Conservation (phyloP, 257 asterid genomes). For the Solanum stenotomum region DNA sequence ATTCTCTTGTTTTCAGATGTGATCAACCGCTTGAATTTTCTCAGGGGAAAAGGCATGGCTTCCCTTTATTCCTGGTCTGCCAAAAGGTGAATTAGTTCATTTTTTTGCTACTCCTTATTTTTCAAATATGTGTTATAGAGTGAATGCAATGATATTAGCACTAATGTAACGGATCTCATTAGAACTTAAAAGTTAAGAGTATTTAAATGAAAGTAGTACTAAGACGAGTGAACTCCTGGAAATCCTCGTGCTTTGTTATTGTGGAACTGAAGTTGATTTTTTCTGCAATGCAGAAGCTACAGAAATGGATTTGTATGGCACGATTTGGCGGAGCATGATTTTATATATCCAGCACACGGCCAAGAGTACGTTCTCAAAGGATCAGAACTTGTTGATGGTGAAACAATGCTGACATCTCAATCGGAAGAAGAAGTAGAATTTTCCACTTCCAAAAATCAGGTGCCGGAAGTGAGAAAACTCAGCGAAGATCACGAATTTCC, state of each 20-base stretch:
- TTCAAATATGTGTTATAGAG: neutral
- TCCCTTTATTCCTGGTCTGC: slow-evolving; percentile 78
- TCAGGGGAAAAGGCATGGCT: slow-evolving; percentile 86
- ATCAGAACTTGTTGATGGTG: slow-evolving; percentile 42
- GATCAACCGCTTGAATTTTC: slow-evolving; percentile 53
- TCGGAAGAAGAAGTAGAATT: slow-evolving; percentile 1
- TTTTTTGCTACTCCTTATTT: neutral
- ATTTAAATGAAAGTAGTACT: neutral
- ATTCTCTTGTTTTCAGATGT: slow-evolving; percentile 36
- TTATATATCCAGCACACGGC: slow-evolving; percentile 72
- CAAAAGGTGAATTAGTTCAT: slow-evolving; percentile 32
- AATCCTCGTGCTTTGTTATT: neutral
- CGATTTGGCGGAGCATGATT: slow-evolving; percentile 74
- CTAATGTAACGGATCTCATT: neutral
- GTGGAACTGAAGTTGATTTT: neutral
- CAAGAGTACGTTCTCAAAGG: slow-evolving; percentile 85
- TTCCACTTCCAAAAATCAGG: neutral
- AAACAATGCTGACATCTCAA: slow-evolving; percentile 20
- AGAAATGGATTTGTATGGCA: slow-evolving; percentile 90
- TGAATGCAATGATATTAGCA: too few species aligned
- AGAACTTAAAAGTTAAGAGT: neutral
- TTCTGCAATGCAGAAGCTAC: slow-evolving; percentile 45
- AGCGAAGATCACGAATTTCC: slow-evolving; percentile 2
- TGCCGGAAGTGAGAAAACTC: slow-evolving; percentile 4
- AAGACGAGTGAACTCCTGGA: neutral